Evolutionary conservation across 2,329 filamentous ascomycete species (phyloP).

Genomic region (Apiospora kogelbergensis): DNA sequence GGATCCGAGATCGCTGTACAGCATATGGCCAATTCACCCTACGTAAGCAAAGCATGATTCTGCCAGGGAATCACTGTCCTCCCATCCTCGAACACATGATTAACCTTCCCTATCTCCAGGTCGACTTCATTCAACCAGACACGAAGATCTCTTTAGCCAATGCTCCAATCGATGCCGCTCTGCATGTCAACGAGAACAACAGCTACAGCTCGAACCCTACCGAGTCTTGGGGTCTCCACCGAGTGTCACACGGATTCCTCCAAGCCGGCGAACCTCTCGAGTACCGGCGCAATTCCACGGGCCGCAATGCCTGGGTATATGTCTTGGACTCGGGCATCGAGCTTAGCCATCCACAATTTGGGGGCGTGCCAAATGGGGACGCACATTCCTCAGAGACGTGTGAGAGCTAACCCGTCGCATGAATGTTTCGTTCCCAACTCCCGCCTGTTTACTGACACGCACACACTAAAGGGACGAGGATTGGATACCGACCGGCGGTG

Average conservation of each 20-base stretch:
- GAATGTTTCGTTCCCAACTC: background rate
- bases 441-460: background rate
- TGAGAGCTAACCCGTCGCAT: background rate
- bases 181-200: too few species aligned
- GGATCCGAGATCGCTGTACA: background rate
- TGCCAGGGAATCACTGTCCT: background rate
- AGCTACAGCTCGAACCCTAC: background rate
- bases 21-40: background rate
- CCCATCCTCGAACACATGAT: background rate
- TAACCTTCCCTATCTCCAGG: background rate
- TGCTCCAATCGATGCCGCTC: background rate
- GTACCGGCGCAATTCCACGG: background rate
- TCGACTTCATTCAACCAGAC: conserved; percentile 3
- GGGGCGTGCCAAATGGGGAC: conserved; percentile 23
- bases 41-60: background rate
- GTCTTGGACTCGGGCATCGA: conserved; percentile 45
- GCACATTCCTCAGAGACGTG: conserved; percentile 16
- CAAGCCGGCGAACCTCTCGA: background rate
- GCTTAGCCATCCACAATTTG: conserved; percentile 32
- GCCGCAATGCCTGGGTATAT: conserved; percentile 34
- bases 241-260: background rate
- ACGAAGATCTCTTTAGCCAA: background rate
- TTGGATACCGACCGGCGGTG: background rate
- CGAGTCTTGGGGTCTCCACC: background rate
- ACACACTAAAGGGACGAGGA: background rate